Base-by-base conservation (phyloP, 768 basidiomycete species). In the Mycena galericulata region DNA sequence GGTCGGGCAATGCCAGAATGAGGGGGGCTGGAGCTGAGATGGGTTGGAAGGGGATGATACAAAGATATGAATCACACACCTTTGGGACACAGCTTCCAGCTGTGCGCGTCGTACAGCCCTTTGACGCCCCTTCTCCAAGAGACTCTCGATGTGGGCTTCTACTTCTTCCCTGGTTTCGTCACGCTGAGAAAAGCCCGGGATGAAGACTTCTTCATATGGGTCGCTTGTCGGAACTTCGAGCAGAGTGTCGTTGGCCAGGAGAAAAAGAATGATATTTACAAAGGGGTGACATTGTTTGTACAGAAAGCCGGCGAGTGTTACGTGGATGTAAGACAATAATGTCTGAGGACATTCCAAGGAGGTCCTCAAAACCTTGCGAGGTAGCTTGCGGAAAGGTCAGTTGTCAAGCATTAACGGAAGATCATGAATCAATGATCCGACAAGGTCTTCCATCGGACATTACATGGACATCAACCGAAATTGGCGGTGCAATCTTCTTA, bases 401-500 rank as follows among this genome's bases (percentile, higher is more conserved):
- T 17, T 43, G 9, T 7, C 20, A 9, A 17, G 41, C 41, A 24
- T 29, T 7, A 29, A 27, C 17, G 26, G 41, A 43, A 9, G 17
- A 43, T 43, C 6, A 49, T 49, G 24, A 5, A 49, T 49, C 22
- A 49, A 49, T 49, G 47, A 49, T 49, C 24, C 17, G 47, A 49
- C 9, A 27, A 49, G 47, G 24, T 49, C 24, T 26, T 7, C 9
- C 24, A 5, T 27, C 22, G 22, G 24, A 49, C 47, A 49, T 49
- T n/a, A 4, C n/a, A 22, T 5, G 4, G 6, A 49, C 47, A 22
- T 49, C 22, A 49, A 12, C 27, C 47, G 27, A 29, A 49, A 26
- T 49, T 49, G 47, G 47, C 47, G 47, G 47, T 49, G 24, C 8
- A 49, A n/a, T n/a, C n/a, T n/a, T n/a, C n/a, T n/a, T n/a, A n/a